These are phyloP conservation scores for Trichoderma erinaceum DNA, from an alignment of 495 filamentous ascomycete genomes.

Conservation along the genomic window DNA sequence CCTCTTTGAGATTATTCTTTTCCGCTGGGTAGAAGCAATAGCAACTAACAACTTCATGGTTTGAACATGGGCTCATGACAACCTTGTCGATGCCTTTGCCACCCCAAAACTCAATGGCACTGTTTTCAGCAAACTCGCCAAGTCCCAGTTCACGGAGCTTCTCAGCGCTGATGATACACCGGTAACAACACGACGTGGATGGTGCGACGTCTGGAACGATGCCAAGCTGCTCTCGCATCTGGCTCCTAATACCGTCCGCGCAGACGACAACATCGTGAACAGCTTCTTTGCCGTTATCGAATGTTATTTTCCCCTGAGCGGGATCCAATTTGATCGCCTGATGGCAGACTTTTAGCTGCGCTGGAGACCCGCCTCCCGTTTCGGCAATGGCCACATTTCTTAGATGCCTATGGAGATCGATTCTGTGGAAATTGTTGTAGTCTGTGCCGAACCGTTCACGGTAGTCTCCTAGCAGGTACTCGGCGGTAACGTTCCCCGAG, in stretches of 20 bases:
- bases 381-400: slow-evolving; percentile 40
- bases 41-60: slow-evolving; percentile 40
- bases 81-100: slow-evolving; percentile 42
- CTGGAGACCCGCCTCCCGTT: slow-evolving; percentile 37
- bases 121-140: slow-evolving; percentile 38
- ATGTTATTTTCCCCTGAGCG: slow-evolving; percentile 29
- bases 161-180: slow-evolving; percentile 20
- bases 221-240: slow-evolving; percentile 21
- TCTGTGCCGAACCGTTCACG: slow-evolving; percentile 20
- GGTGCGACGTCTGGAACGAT: slow-evolving; percentile 16
- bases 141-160: slow-evolving; percentile 38
- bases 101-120: slow-evolving; percentile 45
- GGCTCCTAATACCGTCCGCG: slow-evolving; percentile 22
- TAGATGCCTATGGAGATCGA: slow-evolving; percentile 50
- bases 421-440: slow-evolving; percentile 52
- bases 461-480: slow-evolving; percentile 37
- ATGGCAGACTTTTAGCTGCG: slow-evolving; percentile 39
- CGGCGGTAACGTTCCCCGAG: slow-evolving; percentile 36
- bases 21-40: slow-evolving; percentile 46
- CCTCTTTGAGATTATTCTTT: slow-evolving; percentile 33
- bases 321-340: slow-evolving; percentile 25
- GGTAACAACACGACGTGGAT: slow-evolving; percentile 18
- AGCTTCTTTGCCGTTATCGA: slow-evolving; percentile 24
- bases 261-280: slow-evolving; percentile 25
- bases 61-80: slow-evolving; percentile 43